Conservation (phyloP, 331 rosid species). For the Malus hybrid region DNA sequence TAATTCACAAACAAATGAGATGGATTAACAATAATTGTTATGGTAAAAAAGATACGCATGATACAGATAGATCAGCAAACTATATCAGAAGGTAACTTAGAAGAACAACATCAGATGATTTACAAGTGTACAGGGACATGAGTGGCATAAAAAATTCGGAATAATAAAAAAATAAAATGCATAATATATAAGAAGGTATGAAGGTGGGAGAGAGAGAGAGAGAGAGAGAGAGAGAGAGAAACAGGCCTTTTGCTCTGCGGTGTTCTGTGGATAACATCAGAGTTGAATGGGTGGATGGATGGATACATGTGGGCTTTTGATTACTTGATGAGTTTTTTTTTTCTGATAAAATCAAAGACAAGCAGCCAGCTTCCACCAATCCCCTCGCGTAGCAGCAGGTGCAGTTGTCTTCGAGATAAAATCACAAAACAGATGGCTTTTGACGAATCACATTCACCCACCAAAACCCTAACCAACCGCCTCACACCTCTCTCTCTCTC, state of each 20-base stretch:
- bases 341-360: conserved; percentile 30
- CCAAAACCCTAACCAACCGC: conserved; percentile 4
- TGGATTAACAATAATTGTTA: no score
- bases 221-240: conserved; percentile 23
- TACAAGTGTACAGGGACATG: background rate
- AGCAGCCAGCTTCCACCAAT: conserved; percentile 48
- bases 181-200: conserved; percentile 2
- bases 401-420: conserved; percentile 25
- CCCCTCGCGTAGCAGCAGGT: conserved; percentile 16
- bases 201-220: background rate
- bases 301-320: conserved; percentile 1
- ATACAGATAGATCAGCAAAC: no score
- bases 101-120: background rate
- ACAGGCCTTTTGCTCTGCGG: conserved; percentile 17
- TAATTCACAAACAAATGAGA: no score
- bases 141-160: background rate
- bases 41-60: no score
- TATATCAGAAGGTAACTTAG: background rate
- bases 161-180: background rate
- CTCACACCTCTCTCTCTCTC: background rate
- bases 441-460: conserved; percentile 36
- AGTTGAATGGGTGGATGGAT: conserved; percentile 16
- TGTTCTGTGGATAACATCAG: conserved; percentile 36
- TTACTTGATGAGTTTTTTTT: background rate
- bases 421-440: conserved; percentile 9